Percentiles rank a stretch among this genome's conserved stretches.
phyloP scores from a whole-genome alignment of 2,329 filamentous ascomycete genomes.

The Macroventuria anomochaeta region DNA sequence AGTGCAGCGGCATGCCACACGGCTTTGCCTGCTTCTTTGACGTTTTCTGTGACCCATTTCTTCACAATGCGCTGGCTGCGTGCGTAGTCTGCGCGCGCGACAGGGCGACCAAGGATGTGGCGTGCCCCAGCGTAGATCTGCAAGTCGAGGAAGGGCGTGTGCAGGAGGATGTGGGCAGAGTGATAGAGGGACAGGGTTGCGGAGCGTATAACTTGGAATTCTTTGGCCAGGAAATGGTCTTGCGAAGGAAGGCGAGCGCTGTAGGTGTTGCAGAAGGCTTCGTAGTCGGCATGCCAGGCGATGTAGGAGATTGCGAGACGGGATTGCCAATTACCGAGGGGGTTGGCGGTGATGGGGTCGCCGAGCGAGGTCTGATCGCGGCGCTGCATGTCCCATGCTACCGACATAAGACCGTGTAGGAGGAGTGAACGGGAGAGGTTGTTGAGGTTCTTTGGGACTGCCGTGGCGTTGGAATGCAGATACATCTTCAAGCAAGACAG shows the following conservation, averaged over 20 bases:
- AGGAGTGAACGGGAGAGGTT: slow-evolving; percentile 61
- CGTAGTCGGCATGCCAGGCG: slow-evolving; percentile 65
- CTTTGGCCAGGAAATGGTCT: slow-evolving; percentile 42
- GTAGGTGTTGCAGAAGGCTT: slow-evolving; percentile 55
- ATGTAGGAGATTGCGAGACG: slow-evolving; percentile 62
- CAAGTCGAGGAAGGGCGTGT: slow-evolving; percentile 66
- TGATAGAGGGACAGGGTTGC: slow-evolving; percentile 65
- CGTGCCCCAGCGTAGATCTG: slow-evolving; percentile 67
- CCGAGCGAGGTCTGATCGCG: slow-evolving; percentile 67
- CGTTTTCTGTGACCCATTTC: slow-evolving; percentile 54
- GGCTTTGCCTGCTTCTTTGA: slow-evolving; percentile 51
- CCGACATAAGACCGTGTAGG: slow-evolving; percentile 67
- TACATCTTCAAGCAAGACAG: slow-evolving; percentile 64
- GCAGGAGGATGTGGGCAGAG: slow-evolving; percentile 62
- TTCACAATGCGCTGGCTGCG: slow-evolving; percentile 60
- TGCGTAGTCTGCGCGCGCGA: slow-evolving; percentile 58
- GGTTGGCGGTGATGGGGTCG: slow-evolving; percentile 41
- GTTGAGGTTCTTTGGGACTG: slow-evolving; percentile 54
- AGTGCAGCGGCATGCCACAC: slow-evolving; percentile 63
- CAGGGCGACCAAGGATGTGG: slow-evolving; percentile 64
- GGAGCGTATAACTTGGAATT: slow-evolving; percentile 58
- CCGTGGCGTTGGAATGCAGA: slow-evolving; percentile 52
- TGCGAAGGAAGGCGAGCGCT: slow-evolving; percentile 31
- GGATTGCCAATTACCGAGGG: slow-evolving; percentile 58
- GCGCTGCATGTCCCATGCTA: slow-evolving; percentile 67